Evolutionary conservation across 1,139 yeast genomes (phyloP).

Genomic region (Meyerozyma elateridarum): DNA sequence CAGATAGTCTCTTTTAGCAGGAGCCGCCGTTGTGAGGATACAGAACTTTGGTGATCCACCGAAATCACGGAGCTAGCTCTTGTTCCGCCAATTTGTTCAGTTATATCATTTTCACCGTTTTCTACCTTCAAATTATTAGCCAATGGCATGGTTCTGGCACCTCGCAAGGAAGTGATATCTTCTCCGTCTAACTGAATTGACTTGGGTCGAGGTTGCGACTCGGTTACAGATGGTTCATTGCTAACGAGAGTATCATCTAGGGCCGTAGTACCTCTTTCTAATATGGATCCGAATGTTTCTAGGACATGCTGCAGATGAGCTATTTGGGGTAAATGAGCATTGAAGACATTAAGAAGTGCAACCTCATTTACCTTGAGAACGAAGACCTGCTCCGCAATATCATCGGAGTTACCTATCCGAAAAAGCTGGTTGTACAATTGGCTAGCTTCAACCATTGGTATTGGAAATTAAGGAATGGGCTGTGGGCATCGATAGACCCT

Average conservation of each 20-base stretch:
- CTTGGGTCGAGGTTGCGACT: neutral
- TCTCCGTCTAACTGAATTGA: conserved; percentile 1
- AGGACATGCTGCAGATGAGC: conserved; percentile 2
- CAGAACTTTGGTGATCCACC: neutral
- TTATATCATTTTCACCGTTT: conserved; percentile 1
- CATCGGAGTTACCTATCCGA: neutral
- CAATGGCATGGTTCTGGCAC: conserved; percentile 1
- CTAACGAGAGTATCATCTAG: neutral
- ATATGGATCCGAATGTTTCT: neutral
- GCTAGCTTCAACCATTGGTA: no score
- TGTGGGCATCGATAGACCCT: no score
- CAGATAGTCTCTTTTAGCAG: no score
- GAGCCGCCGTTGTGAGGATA: neutral
- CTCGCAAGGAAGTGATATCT: conserved; percentile 2
- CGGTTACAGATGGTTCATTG: neutral
- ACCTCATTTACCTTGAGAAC: neutral
- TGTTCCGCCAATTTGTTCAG: neutral
- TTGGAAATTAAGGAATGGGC: no score
- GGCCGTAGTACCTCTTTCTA: neutral
- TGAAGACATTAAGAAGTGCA: neutral
- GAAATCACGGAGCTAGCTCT: no score
- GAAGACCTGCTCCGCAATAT: neutral
- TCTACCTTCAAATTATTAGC: no score
- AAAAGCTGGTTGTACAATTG: conserved; percentile 1
- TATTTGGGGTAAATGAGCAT: neutral